These are phyloP conservation scores for Boletus rufocinnamomeus DNA, from an alignment of 768 basidiomycete species.

Conservation along the genomic window DNA sequence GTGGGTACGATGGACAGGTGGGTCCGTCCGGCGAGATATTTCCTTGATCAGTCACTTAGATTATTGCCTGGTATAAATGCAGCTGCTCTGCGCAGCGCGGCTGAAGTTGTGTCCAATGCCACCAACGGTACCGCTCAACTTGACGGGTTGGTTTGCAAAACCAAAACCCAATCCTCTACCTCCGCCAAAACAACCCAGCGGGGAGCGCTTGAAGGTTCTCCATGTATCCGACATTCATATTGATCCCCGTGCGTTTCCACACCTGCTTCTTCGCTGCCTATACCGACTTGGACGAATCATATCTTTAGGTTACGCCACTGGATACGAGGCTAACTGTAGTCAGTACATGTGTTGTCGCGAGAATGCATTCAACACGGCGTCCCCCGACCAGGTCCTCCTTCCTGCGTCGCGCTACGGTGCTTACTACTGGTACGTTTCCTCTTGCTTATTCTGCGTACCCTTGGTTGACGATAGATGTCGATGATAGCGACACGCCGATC, in stretches of 20 bases:
- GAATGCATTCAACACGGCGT: constrained; percentile 47
- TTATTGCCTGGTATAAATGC: neutral
- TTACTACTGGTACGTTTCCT: constrained; percentile 13
- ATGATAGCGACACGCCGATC: constrained; percentile 57
- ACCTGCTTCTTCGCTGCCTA: too few species aligned
- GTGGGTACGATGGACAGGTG: constrained; percentile 54
- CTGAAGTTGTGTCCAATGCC: constrained; percentile 41
- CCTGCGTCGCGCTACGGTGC: constrained; percentile 68
- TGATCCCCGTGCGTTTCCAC: constrained; percentile 44
- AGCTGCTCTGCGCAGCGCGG: constrained; percentile 41
- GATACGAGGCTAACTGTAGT: constrained; percentile 70
- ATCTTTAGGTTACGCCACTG: constrained; percentile 60
- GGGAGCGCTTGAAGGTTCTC: constrained; percentile 48
- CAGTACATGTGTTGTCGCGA: constrained; percentile 62
- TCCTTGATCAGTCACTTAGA: neutral
- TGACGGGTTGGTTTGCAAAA: constrained; percentile 51
- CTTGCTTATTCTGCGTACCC: too few species aligned
- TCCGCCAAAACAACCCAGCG: constrained; percentile 41
- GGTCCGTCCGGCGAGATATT: neutral
- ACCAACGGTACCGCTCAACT: constrained; percentile 42
- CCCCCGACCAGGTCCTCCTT: constrained; percentile 47
- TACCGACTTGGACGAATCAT: neutral
- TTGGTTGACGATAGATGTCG: neutral
- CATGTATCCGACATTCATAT: constrained; percentile 54
- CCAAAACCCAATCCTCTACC: constrained; percentile 52